Percentiles rank a stretch among this genome's conserved stretches.
These are phyloP conservation scores for Dictyostelium brefeldianum DNA, from an alignment of 78 protist genomes.

Conservation along the genomic window DNA sequence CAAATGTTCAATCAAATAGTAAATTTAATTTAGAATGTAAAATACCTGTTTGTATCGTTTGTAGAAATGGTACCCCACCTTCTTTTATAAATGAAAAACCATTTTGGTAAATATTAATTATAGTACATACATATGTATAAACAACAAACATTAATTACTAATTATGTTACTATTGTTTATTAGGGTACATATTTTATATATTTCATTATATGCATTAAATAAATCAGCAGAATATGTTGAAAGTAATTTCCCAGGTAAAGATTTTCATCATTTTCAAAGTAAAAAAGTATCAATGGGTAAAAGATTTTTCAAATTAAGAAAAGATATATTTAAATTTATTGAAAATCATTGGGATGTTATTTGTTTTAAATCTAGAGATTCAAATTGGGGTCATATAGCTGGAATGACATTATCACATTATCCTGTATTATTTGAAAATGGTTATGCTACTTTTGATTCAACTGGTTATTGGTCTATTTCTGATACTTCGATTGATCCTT, in stretches of 20 bases:
- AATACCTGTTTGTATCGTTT: slow-evolving; percentile 12
- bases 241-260: not conserved
- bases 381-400: slow-evolving; percentile 2
- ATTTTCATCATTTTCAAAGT: not conserved
- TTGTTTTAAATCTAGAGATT: not conserved
- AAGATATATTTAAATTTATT: slow-evolving; percentile 2
- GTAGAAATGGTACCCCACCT: slow-evolving; percentile 10
- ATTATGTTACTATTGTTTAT: not conserved
- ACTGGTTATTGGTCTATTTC: slow-evolving; percentile 13
- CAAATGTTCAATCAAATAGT: not conserved
- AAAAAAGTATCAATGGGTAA: not conserved
- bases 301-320: not conserved
- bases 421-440: slow-evolving; percentile 5
- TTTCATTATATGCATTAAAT: not conserved
- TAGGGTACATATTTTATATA: slow-evolving; percentile 7
- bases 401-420: slow-evolving; percentile 3
- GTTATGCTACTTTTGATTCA: not conserved
- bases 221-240: not conserved
- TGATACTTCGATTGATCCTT: not conserved
- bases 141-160: not conserved
- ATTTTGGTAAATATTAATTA: not conserved
- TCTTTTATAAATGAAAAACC: slow-evolving; percentile 14
- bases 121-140: not conserved
- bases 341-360: slow-evolving; percentile 6
- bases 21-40: not conserved